Conservation (phyloP, 768 basidiomycete species). For the Mycena galopus region DNA sequence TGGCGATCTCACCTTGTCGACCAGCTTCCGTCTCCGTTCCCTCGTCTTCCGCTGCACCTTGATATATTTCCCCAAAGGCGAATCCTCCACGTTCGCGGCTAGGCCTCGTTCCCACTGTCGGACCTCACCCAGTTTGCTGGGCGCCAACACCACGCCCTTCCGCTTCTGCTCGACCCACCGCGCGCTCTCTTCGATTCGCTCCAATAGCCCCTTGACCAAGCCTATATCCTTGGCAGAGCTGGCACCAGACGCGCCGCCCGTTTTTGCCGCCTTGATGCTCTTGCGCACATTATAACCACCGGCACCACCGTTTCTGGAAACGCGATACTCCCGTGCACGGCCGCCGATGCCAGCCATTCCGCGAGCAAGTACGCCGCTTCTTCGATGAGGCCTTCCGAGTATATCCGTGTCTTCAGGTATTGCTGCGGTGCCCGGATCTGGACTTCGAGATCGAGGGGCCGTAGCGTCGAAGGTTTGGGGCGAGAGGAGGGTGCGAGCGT, state of each 20-base stretch:
- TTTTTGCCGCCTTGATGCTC: constrained; percentile 73
- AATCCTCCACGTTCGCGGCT: constrained; percentile 69
- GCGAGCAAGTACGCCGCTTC: constrained; percentile 84
- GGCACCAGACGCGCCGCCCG: constrained; percentile 40
- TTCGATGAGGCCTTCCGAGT: constrained; percentile 85
- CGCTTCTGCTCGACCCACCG: constrained; percentile 83
- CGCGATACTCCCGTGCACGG: constrained; percentile 87
- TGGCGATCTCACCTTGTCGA: constrained; percentile 73
- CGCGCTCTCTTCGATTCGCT: constrained; percentile 88
- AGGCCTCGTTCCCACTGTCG: constrained; percentile 78
- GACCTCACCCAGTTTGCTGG: constrained; percentile 77
- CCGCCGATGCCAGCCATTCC: constrained; percentile 81
- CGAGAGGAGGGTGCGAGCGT: constrained; percentile 76
- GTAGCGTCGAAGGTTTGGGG: constrained; percentile 87
- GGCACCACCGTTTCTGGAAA: constrained; percentile 95
- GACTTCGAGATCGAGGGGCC: constrained; percentile 90
- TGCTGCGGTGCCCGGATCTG: constrained; percentile 89
- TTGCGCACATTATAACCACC: constrained; percentile 78
- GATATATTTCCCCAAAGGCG: constrained; percentile 86
- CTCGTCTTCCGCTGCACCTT: constrained; percentile 85
- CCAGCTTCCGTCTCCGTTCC: constrained; percentile 75
- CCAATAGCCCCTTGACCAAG: constrained; percentile 81
- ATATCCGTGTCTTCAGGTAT: constrained; percentile 90
- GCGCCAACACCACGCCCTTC: constrained; percentile 79
- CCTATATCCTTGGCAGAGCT: constrained; percentile 68